A percentile compares a stretch with the other conserved stretches of the same genome.
These are phyloP conservation scores for Wickerhamiella hasegawae DNA, from an alignment of 805 yeast species.

Conservation along the genomic window DNA sequence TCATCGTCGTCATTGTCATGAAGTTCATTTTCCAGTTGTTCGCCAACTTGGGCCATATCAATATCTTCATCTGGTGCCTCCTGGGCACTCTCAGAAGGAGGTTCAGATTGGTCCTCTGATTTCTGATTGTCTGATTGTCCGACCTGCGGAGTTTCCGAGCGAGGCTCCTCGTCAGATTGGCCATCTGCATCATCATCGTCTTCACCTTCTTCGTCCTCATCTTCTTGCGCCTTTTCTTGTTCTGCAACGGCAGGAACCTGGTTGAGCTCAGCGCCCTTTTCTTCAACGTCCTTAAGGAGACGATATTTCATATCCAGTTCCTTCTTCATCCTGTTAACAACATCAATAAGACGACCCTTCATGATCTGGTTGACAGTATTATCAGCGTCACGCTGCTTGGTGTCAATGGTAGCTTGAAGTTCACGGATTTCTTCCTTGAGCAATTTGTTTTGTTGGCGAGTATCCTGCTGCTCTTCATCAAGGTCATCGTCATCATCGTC, in stretches of 20 bases:
- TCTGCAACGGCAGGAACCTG: conserved; percentile 11
- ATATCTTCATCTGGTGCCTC: not conserved
- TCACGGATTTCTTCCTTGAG: conserved; percentile 76
- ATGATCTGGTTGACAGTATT: conserved; percentile 69
- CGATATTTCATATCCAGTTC: conserved; percentile 70
- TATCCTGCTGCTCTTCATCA: conserved; percentile 37
- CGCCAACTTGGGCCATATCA: not conserved
- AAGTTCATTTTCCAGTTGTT: conserved; percentile 9
- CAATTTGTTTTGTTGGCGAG: conserved; percentile 49
- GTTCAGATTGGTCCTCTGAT: not conserved
- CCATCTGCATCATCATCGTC: conserved; percentile 21
- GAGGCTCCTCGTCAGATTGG: conserved; percentile 21
- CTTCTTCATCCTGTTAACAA: conserved; percentile 56
- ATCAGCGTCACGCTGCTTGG: conserved; percentile 54
- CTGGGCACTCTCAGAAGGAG: not conserved
- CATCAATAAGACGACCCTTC: conserved; percentile 72
- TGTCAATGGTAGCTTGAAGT: conserved; percentile 57
- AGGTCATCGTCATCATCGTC: conserved; percentile 35
- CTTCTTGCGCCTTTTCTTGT: conserved; percentile 23
- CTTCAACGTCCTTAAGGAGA: conserved; percentile 32
- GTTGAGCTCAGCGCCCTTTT: conserved; percentile 10
- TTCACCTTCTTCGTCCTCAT: conserved; percentile 19
- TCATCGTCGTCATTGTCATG: conserved; percentile 2
- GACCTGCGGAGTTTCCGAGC: conserved; percentile 9
- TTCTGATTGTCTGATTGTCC: not conserved